Evolutionary conservation across 73 alveolate species (phyloP), one percentile per base, ranked within the genome.

Genomic region (Stentor coeruleus): DNA sequence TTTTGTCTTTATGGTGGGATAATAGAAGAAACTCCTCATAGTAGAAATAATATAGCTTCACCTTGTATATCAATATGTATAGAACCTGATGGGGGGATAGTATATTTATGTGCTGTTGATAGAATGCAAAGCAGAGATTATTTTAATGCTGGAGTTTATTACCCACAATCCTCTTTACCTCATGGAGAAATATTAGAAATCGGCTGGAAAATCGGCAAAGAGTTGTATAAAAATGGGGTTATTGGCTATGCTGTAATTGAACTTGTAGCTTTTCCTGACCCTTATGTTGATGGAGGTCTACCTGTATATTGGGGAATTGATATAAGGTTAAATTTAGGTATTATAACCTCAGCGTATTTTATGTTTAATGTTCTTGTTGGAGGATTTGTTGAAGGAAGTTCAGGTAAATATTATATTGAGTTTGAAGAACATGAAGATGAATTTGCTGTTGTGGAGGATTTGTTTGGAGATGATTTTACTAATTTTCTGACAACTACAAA

Each of bases 1-100:
- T 94, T 93, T 84, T 90, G 97, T 58, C 92, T 86, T 79, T 89
- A 92, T 66, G 97, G 99, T 77, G 99, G 99, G 39, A 94, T 96
- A 1, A 96, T 97, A 26, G 99, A 97, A 83, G 98, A 98, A 6
- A 91, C 98, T 74, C 99, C 99, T 3, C 85, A 96, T 15, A 93
- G 95, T 60, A 84, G 87, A 85, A 85, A 94, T 28, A 85, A 88
- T 81, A 90, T 97, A 49, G 98, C 96, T 0, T 84, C 97, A 3
- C 98, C 99, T 82, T 87, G 97, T 41, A 86, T 96, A 14, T 89
- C 98, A 28, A 93, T 97, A 20, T 40, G n/a, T 33, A 66, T 66
- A n/a, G 98, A 95, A 49, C 99, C 99, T 14, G 92, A 90, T 87
- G 99, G 99, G 3, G 95, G 92, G 59, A 81, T 96, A 31, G 86